phyloP scores from a whole-genome alignment of 2,329 filamentous ascomycete species.

The Rhexocercosporidium sp. region DNA sequence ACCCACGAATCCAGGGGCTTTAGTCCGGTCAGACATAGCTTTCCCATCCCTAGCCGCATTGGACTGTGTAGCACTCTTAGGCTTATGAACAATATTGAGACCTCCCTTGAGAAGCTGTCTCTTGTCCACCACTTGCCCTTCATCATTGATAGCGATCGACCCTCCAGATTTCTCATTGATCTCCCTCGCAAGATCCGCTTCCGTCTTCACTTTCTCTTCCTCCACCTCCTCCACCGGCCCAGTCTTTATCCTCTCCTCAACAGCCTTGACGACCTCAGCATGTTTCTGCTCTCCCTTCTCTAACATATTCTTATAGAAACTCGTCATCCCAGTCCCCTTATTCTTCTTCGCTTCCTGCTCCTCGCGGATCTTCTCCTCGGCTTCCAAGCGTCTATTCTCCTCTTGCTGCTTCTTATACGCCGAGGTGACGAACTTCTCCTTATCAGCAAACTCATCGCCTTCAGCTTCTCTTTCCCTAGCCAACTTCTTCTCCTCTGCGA shows the following conservation, averaged over 20 bases:
- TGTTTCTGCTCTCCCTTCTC: constrained; percentile 73
- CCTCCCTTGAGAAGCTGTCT: constrained; percentile 78
- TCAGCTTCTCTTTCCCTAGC: constrained; percentile 79
- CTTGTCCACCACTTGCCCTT: constrained; percentile 84
- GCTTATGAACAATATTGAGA: constrained; percentile 72
- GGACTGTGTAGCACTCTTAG: constrained; percentile 51
- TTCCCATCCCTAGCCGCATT: constrained; percentile 26
- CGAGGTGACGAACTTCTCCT: constrained; percentile 85
- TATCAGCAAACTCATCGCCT: constrained; percentile 80
- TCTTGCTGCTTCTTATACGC: constrained; percentile 84
- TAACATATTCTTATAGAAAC: constrained; percentile 78
- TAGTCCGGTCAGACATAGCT: constrained; percentile 34
- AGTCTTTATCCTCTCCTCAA: constrained; percentile 57
- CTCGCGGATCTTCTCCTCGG: constrained; percentile 70
- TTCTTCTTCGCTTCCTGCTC: constrained; percentile 69
- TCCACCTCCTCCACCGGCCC: constrained; percentile 47
- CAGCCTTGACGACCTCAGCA: constrained; percentile 71
- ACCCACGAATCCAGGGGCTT: constrained; percentile 47
- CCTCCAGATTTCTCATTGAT: constrained; percentile 65
- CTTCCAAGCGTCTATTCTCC: constrained; percentile 72
- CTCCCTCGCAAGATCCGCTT: constrained; percentile 69
- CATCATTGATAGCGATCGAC: constrained; percentile 75
- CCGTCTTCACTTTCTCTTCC: constrained; percentile 55
- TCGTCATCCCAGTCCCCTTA: constrained; percentile 73
- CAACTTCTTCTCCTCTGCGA: constrained; percentile 81